phyloP scores from a whole-genome alignment of 73 alveolate genomes.

The Loxodes magnus region DNA sequence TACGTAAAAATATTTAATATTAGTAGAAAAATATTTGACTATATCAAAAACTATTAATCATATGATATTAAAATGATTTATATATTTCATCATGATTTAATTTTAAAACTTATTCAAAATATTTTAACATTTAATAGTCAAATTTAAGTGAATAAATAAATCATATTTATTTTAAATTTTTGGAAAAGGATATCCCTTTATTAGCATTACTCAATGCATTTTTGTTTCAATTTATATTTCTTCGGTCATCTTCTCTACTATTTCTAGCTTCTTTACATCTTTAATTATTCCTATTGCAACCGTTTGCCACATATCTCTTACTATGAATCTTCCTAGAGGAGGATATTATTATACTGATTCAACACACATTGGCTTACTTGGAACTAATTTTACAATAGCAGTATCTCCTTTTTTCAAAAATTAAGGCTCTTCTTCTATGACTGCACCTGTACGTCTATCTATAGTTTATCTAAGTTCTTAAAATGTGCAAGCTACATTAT shows the following conservation, averaged over 20 bases:
- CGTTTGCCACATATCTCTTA: constrained; percentile 50
- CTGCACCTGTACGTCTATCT: constrained; percentile 23
- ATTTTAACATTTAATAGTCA: too few relatives aligned
- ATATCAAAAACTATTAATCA: too few relatives aligned
- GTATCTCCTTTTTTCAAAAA: constrained; percentile 30
- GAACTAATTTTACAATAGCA: constrained; percentile 28
- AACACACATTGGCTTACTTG: constrained; percentile 29
- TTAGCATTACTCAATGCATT: too few relatives aligned
- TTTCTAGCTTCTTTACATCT: constrained; percentile 14
- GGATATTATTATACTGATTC: constrained; percentile 30
- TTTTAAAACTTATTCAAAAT: too few relatives aligned
- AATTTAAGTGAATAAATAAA: too few relatives aligned
- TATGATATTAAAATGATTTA: too few relatives aligned
- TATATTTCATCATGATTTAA: too few relatives aligned
- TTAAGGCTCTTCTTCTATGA: constrained; percentile 39
- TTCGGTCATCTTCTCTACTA: background rate
- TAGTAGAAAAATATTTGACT: too few relatives aligned
- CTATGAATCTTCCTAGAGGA: constrained; percentile 61
- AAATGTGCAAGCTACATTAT: constrained; percentile 30
- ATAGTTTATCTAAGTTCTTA: constrained; percentile 17
- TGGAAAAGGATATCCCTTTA: too few relatives aligned
- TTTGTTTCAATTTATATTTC: too few relatives aligned
- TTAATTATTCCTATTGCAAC: constrained; percentile 59
- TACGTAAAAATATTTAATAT: too few relatives aligned
- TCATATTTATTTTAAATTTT: too few relatives aligned